A percentile compares a stretch with the other conserved stretches of the same genome.
phyloP scores from a whole-genome alignment of 257 asterid species.

The Osmanthus fragrans region DNA sequence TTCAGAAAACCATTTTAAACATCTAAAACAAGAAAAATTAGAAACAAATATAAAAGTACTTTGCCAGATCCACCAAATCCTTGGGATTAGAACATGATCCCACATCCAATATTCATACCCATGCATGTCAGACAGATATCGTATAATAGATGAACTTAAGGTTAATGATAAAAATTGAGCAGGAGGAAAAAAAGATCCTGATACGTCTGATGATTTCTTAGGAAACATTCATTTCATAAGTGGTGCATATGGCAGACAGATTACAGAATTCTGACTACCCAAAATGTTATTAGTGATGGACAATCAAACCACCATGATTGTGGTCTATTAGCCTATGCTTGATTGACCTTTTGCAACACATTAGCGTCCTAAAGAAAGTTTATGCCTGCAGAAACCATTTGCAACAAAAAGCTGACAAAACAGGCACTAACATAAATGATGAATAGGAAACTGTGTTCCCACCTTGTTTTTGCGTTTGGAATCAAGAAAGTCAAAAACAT shows the following conservation, averaged over 20 bases:
- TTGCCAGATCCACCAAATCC: neutral
- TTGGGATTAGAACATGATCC: neutral
- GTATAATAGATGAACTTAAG: constrained; percentile 8
- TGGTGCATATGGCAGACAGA: neutral
- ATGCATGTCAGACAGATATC: constrained; percentile 10
- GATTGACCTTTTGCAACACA: neutral
- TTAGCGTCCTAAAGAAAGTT: neutral
- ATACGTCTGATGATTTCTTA: constrained; percentile 1
- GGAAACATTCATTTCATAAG: constrained; percentile 13
- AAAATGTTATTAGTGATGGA: constrained; percentile 3
- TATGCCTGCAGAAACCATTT: neutral
- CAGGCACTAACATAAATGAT: constrained; percentile 7
- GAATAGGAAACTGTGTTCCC: constrained; percentile 15
- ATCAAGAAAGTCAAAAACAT: constrained; percentile 88
- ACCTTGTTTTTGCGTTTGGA: constrained; percentile 98
- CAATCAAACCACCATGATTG: constrained; percentile 7
- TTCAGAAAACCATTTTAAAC: neutral
- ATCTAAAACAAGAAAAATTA: neutral
- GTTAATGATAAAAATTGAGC: neutral
- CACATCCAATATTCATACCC: constrained; percentile 12
- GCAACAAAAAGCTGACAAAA: constrained; percentile 5
- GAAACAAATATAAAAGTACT: neutral
- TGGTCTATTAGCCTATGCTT: constrained; percentile 15
- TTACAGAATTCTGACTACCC: constrained; percentile 14
- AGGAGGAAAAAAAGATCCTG: constrained; percentile 12